These are phyloP conservation scores for Nemania bipapillata DNA, from an alignment of 2,329 filamentous ascomycete species.

Conservation along the genomic window DNA sequence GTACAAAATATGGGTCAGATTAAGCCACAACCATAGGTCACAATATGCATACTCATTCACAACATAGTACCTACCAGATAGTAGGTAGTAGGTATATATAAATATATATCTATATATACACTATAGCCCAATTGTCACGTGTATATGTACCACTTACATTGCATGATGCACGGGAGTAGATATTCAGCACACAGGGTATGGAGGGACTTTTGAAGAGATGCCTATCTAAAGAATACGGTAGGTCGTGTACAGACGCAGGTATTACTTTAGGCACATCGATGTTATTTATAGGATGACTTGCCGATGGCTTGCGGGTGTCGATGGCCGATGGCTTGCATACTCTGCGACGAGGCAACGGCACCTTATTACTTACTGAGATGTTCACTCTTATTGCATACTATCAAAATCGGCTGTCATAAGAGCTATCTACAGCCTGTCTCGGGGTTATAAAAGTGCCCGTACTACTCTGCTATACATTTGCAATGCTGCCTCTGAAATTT, in stretches of 20 bases:
- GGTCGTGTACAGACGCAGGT: not conserved
- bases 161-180: constrained; percentile 18
- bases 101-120: too few species aligned
- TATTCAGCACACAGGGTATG: constrained; percentile 16
- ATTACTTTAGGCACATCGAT: not conserved
- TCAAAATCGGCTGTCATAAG: not conserved
- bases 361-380: not conserved
- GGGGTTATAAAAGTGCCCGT: constrained; percentile 2
- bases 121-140: constrained; percentile 21
- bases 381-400: not conserved
- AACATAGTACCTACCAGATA: too few species aligned
- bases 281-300: constrained; percentile 25
- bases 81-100: too few species aligned
- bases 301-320: constrained; percentile 14
- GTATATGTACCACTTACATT: constrained; percentile 18
- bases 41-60: too few species aligned
- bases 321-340: constrained; percentile 10
- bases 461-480: constrained; percentile 4
- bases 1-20: constrained; percentile 20
- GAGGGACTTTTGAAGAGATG: constrained; percentile 32
- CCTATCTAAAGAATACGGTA: not conserved
- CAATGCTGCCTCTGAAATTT: too few species aligned
- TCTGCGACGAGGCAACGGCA: not conserved
- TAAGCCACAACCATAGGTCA: constrained; percentile 30
- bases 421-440: constrained; percentile 5